Evolutionary conservation across 345 rosid genomes (phyloP), one percentile per base, ranked within the genome.

Genomic region (Ricinus communis): DNA sequence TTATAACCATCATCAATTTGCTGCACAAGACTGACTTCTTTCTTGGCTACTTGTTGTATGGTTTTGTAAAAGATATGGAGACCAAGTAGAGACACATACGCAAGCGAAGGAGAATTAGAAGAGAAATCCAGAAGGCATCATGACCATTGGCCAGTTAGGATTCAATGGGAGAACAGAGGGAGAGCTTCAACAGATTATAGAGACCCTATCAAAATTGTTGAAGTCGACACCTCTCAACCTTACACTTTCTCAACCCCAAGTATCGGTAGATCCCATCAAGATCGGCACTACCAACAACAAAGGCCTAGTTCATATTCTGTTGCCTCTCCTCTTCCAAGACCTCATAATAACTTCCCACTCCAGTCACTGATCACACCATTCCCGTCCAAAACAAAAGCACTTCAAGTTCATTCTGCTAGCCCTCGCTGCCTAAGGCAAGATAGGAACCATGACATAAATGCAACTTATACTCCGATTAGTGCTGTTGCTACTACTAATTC

Each of bases 61-160:
- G 22, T 59, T 60, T 56, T 24, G 33, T 56, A 16, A 41, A 51
- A 87, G 91, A 83, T 85, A 69, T 82, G 90, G 91, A 74, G 75
- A 74, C 67, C 64, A 13, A 70, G 70, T n/a, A 74, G 78, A 71
- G 86, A 77, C 38, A 69, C 76, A 22, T 79, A 70, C 70, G 85
- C 81, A 64, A 84, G 87, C 51, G 86, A 87, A 50, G 85, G 79
- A 60, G 88, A 86, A 66, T 53, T 75, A 33, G 82, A 86, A 18
- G 82, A 43, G 46, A 78, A 68, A 68, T 80, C 74, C 14, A 62
- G 80, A 66, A 62, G 83, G 49, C 53, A 75, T 60, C 43, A 43
- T 8, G 82, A 82, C 54, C 77, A 77, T 60, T 65, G 82, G 80
- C 59, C 30, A 45, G 71, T 65, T 19, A 83, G 74, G 77, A 76